A percentile compares a stretch with the other conserved stretches of the same genome.
phyloP scores from a whole-genome alignment of 208 protist species.

The Phytomonas sp. region DNA sequence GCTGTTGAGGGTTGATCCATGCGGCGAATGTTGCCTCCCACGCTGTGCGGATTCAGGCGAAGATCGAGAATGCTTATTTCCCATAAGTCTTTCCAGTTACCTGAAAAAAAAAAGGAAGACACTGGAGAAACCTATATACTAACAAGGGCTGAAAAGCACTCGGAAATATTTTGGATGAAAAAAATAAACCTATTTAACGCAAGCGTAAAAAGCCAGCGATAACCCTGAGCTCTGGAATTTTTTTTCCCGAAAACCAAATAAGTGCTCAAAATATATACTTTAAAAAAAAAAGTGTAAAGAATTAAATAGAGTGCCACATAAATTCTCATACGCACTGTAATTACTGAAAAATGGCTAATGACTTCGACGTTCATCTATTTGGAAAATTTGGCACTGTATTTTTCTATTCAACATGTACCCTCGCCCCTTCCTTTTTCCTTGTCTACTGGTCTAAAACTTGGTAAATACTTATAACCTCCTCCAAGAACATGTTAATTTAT shows the following conservation, averaged over 20 bases:
- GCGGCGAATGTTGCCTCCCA: neutral
- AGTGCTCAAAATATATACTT: neutral
- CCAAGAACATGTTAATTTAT: neutral
- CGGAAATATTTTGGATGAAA: neutral
- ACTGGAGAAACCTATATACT: neutral
- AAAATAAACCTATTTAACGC: neutral
- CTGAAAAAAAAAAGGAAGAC: neutral
- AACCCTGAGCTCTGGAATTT: neutral
- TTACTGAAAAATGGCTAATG: neutral
- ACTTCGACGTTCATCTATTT: neutral
- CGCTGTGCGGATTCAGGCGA: neutral
- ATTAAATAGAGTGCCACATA: neutral
- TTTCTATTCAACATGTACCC: neutral
- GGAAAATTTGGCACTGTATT: neutral
- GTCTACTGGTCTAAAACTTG: neutral
- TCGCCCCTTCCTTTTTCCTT: neutral
- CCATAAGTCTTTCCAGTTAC: neutral
- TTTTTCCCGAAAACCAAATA: neutral
- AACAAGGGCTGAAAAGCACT: neutral
- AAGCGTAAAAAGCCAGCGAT: neutral
- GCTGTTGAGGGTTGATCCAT: neutral
- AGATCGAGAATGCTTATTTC: constrained; percentile 1
- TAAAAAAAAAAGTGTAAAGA: neutral
- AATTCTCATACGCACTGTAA: neutral
- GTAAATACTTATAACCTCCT: neutral